Percentiles rank a stretch among this genome's conserved stretches.
Conservation (phyloP, 2,329 filamentous ascomycete genomes). For the Truncatella angustata region DNA sequence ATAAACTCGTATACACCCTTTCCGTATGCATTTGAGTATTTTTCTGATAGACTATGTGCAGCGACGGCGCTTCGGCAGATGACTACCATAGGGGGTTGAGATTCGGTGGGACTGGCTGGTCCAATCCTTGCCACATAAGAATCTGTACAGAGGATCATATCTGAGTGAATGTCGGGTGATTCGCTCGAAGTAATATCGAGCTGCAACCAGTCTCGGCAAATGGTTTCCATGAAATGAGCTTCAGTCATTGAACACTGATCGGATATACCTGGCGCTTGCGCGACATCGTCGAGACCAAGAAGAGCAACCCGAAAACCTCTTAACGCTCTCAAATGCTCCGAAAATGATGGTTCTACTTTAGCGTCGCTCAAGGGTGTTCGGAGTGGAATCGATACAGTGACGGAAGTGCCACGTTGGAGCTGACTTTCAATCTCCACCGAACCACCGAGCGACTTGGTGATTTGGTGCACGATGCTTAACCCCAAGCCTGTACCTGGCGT, state of each 20-base stretch:
- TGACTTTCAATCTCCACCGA: slow-evolving; percentile 1
- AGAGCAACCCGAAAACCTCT: slow-evolving; percentile 27
- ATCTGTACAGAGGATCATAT: slow-evolving; percentile 23
- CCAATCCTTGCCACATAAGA: slow-evolving; percentile 5
- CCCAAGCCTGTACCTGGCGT: slow-evolving; percentile 59
- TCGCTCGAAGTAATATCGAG: slow-evolving; percentile 22
- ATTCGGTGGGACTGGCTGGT: neutral
- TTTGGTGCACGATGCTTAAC: slow-evolving; percentile 53
- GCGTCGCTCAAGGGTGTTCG: neutral
- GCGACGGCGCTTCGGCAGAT: slow-evolving; percentile 30
- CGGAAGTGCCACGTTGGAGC: neutral
- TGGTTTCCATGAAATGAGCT: slow-evolving; percentile 17
- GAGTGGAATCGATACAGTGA: slow-evolving; percentile 32
- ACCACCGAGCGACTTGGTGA: neutral
- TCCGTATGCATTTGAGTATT: neutral
- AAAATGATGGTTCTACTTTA: neutral
- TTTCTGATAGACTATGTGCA: slow-evolving; percentile 22
- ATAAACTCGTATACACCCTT: slow-evolving; percentile 32
- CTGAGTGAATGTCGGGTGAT: slow-evolving; percentile 12
- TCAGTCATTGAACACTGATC: slow-evolving; percentile 9
- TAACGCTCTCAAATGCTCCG: neutral
- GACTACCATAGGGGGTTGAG: slow-evolving; percentile 26
- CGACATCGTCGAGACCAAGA: slow-evolving; percentile 15
- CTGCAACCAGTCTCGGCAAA: slow-evolving; percentile 33
- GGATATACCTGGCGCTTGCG: neutral